These are phyloP conservation scores for Globisporangium barbulae DNA, from an alignment of 352 stramenopile species.

Conservation along the genomic window DNA sequence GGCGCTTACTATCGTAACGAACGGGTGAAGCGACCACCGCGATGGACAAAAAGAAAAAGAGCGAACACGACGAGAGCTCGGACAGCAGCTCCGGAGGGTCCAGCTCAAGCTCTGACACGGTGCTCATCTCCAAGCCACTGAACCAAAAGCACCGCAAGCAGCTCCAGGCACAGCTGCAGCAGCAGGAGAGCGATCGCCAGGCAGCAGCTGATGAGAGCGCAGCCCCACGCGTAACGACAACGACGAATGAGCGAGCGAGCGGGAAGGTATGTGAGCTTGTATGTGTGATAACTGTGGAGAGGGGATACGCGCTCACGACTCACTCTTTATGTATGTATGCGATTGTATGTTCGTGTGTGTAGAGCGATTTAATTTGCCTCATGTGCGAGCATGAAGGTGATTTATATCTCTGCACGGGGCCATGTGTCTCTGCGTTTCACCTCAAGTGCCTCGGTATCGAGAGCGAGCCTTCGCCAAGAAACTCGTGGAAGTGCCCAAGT, in stretches of 20 bases:
- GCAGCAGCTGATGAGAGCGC: conserved; percentile 1
- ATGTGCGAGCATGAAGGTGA: conserved; percentile 60
- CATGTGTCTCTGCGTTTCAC: conserved; percentile 78
- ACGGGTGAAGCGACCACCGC: neutral
- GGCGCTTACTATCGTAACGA: neutral
- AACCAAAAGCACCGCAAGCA: conserved; percentile 61
- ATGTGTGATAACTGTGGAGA: neutral
- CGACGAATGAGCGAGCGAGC: neutral
- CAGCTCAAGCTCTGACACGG: conserved; percentile 64
- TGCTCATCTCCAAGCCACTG: conserved; percentile 70
- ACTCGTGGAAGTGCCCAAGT: conserved; percentile 55
- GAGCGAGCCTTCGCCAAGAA: neutral
- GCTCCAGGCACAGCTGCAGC: conserved; percentile 47
- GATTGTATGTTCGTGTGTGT: neutral
- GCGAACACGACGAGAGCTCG: conserved; percentile 24
- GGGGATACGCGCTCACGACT: neutral
- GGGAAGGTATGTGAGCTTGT: neutral
- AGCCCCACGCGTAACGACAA: neutral
- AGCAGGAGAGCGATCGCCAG: conserved; percentile 19
- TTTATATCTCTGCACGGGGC: conserved; percentile 50
- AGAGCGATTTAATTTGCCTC: conserved; percentile 67
- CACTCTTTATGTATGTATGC: neutral
- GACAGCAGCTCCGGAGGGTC: conserved; percentile 64
- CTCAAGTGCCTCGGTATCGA: conserved; percentile 32
- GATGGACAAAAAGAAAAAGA: conserved; percentile 12